A percentile compares a stretch with the other conserved stretches of the same genome.
phyloP scores from a whole-genome alignment of 208 protist species.

The Angomonas deanei region DNA sequence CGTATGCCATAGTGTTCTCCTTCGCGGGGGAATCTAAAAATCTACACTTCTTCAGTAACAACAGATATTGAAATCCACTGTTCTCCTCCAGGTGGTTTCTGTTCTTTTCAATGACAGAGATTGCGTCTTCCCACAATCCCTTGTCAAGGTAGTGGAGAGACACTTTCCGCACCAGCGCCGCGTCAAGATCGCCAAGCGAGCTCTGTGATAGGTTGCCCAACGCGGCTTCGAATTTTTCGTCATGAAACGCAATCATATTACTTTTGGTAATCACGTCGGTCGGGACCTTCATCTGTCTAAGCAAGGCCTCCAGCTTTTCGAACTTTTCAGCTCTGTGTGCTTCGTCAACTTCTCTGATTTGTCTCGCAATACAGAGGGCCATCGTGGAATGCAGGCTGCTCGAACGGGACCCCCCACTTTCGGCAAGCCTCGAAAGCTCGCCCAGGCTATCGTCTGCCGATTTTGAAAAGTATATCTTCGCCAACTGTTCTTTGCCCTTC shows the following conservation, averaged over 20 bases:
- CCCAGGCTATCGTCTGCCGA: not conserved
- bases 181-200: slow-evolving; percentile 17
- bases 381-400: not conserved
- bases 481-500: not conserved
- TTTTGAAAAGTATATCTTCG: slow-evolving; percentile 1
- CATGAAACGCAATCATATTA: slow-evolving; percentile 17
- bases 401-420: not conserved
- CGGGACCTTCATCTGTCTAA: slow-evolving; percentile 20
- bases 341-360: slow-evolving; percentile 6
- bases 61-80: slow-evolving; percentile 35
- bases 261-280: slow-evolving; percentile 17
- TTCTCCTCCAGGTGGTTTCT: slow-evolving; percentile 31
- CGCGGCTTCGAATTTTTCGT: slow-evolving; percentile 15
- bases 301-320: slow-evolving; percentile 10
- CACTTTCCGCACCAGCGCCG: slow-evolving; percentile 23
- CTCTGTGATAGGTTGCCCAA: not conserved
- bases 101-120: slow-evolving; percentile 41
- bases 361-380: slow-evolving; percentile 13
- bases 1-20: slow-evolving; percentile 29
- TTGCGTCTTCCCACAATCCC: slow-evolving; percentile 59
- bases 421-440: not conserved
- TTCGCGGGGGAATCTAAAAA: slow-evolving; percentile 26
- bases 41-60: slow-evolving; percentile 24
- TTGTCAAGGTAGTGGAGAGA: slow-evolving; percentile 16
- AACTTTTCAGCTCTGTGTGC: slow-evolving; percentile 10